These are phyloP conservation scores for Rosellinia necatrix DNA, from an alignment of 2,329 filamentous ascomycete species.

Conservation along the genomic window DNA sequence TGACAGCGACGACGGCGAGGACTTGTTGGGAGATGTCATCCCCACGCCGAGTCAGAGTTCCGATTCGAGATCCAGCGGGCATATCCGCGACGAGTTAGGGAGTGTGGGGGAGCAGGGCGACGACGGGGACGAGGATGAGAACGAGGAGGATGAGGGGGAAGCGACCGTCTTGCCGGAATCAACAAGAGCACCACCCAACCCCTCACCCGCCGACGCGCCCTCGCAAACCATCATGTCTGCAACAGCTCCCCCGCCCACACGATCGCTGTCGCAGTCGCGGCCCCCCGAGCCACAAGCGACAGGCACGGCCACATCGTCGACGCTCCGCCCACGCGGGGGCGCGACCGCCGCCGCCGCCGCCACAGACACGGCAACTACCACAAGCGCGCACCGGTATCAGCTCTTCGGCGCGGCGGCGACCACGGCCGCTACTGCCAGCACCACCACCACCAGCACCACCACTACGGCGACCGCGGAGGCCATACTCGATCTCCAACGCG, in stretches of 20 bases:
- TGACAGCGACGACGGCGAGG: slow-evolving; percentile 59
- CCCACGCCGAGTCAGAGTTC: slow-evolving; percentile 59
- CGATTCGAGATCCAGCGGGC: slow-evolving; percentile 42
- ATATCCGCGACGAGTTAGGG: slow-evolving; percentile 12
- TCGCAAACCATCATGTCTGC: slow-evolving; percentile 5
- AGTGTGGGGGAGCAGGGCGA: slow-evolving; percentile 17
- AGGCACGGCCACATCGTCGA: slow-evolving; percentile 36
- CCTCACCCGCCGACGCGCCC: neutral
- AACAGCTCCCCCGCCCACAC: slow-evolving; percentile 11
- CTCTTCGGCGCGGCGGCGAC: slow-evolving; percentile 49
- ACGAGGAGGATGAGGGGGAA: slow-evolving; percentile 31
- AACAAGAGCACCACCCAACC: neutral
- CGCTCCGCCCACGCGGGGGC: slow-evolving; percentile 40
- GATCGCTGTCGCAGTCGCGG: slow-evolving; percentile 15
- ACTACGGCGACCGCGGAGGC: slow-evolving; percentile 66
- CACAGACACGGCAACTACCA: slow-evolving; percentile 25
- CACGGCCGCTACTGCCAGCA: slow-evolving; percentile 39
- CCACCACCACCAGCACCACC: slow-evolving; percentile 43
- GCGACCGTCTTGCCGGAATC: slow-evolving; percentile 28
- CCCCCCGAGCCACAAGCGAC: slow-evolving; percentile 4
- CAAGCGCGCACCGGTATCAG: slow-evolving; percentile 45
- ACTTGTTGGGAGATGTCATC: slow-evolving; percentile 59
- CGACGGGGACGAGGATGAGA: slow-evolving; percentile 18
- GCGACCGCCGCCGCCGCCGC: slow-evolving; percentile 8
- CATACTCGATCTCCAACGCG: slow-evolving; percentile 75